Conservation (phyloP, 83 land plant species). For the Thuja plicata region DNA sequence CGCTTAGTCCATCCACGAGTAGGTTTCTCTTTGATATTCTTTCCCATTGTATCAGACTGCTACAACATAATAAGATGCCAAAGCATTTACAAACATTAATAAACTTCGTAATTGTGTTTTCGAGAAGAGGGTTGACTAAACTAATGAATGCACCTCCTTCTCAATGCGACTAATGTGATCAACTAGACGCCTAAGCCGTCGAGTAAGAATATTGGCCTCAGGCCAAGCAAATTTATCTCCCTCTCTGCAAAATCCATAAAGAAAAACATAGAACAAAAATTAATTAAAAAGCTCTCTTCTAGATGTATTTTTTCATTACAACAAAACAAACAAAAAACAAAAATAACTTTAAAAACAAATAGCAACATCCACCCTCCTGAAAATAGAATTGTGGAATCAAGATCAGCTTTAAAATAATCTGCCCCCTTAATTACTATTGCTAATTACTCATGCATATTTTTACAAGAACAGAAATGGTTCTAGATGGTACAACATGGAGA, state of each 20-base stretch:
- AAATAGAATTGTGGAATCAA: background rate
- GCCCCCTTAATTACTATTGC: background rate
- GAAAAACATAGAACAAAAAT: background rate
- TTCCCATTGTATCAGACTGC: constrained; percentile 11
- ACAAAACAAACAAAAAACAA: background rate
- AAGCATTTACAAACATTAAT: background rate
- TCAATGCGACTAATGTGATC: constrained; percentile 34
- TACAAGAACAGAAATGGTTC: background rate
- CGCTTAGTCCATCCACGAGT: constrained; percentile 32
- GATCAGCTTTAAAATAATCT: background rate
- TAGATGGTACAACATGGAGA: background rate
- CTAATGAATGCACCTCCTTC: constrained; percentile 27
- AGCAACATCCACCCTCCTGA: background rate
- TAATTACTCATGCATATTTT: background rate
- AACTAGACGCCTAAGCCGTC: constrained; percentile 44
- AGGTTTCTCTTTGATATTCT: constrained; percentile 18
- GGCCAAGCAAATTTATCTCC: constrained; percentile 28
- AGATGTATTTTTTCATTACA: background rate
- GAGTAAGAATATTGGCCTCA: constrained; percentile 42
- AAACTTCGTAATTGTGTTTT: constrained; percentile 8
- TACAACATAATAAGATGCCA: constrained; percentile 2
- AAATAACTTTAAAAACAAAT: background rate
- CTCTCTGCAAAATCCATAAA: constrained; percentile 21
- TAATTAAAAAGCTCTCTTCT: background rate
- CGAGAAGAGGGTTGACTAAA: background rate